phyloP scores from a whole-genome alignment of 148 eudicot genomes.

The Rheum nobile region DNA sequence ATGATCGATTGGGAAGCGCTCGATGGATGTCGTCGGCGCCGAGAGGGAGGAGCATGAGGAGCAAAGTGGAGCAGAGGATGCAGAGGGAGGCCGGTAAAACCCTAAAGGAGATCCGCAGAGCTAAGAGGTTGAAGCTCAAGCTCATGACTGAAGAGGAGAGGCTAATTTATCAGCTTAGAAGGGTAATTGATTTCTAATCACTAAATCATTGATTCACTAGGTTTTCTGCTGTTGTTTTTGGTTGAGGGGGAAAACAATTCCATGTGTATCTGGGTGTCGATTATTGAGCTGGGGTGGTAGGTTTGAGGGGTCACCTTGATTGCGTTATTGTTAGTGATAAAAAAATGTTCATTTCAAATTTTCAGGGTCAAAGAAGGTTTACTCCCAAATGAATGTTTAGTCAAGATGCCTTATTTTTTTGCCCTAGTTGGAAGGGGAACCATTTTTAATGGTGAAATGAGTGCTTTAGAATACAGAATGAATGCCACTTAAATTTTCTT shows the following conservation, averaged over 20 bases:
- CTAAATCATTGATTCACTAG: neutral
- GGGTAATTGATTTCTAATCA: slow-evolving; percentile 30
- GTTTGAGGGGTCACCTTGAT: neutral
- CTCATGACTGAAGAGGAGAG: slow-evolving; percentile 97
- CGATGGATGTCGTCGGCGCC: slow-evolving; percentile 48
- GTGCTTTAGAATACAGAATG: neutral
- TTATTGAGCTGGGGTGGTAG: neutral
- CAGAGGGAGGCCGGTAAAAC: slow-evolving; percentile 84
- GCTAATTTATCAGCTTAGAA: slow-evolving; percentile 63
- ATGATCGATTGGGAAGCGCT: slow-evolving; percentile 18
- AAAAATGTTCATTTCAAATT: too few species aligned
- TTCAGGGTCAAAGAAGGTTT: neutral
- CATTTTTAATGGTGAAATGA: neutral
- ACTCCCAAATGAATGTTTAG: too few species aligned
- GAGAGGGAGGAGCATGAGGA: slow-evolving; percentile 67
- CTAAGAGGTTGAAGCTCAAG: slow-evolving; percentile 62
- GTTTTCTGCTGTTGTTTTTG: neutral
- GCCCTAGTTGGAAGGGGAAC: neutral
- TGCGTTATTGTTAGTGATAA: neutral
- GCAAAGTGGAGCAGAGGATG: slow-evolving; percentile 83
- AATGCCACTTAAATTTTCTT: neutral
- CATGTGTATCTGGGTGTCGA: neutral
- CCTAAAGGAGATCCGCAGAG: slow-evolving; percentile 66
- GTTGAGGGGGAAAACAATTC: neutral
- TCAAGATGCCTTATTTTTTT: neutral